Evolutionary conservation across 805 yeast genomes (phyloP).

Genomic region (Maudiozyma barnettii): DNA sequence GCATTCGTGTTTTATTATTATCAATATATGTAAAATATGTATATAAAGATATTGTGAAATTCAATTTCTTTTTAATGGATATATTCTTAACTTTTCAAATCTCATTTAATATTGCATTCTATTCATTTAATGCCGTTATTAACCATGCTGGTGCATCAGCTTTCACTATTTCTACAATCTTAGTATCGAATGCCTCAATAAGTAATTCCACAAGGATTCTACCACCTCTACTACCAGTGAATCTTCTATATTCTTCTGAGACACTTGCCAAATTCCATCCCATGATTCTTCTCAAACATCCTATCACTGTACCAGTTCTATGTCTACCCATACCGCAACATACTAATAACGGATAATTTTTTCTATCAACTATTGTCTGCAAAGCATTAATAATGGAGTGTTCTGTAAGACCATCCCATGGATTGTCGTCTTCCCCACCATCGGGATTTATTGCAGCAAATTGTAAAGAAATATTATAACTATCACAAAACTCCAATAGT

Average conservation of each 20-base stretch:
- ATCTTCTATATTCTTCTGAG: constrained; percentile 87
- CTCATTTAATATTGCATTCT: background rate
- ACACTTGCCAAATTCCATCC: constrained; percentile 96
- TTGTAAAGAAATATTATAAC: constrained; percentile 61
- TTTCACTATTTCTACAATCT: constrained; percentile 22
- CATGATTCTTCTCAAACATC: constrained; percentile 83
- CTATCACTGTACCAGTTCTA: constrained; percentile 92
- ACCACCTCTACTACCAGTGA: constrained; percentile 89
- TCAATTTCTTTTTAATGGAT: background rate
- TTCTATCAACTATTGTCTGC: constrained; percentile 58
- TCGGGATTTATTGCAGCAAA: constrained; percentile 79
- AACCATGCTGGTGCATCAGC: constrained; percentile 28
- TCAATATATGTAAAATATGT: no score
- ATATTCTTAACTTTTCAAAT: background rate
- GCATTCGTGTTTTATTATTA: background rate
- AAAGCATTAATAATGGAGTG: constrained; percentile 70
- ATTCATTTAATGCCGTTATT: constrained; percentile 12
- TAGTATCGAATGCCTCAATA: constrained; percentile 48
- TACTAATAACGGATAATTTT: constrained; percentile 76
- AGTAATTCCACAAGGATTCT: constrained; percentile 83
- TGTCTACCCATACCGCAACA: constrained; percentile 99
- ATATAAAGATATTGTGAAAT: no score
- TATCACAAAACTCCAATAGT: constrained; percentile 70
- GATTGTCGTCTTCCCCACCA: constrained; percentile 60
- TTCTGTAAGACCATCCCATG: constrained; percentile 94